phyloP scores from a whole-genome alignment of 106 monocot species.

The Dendrobium officinale region DNA sequence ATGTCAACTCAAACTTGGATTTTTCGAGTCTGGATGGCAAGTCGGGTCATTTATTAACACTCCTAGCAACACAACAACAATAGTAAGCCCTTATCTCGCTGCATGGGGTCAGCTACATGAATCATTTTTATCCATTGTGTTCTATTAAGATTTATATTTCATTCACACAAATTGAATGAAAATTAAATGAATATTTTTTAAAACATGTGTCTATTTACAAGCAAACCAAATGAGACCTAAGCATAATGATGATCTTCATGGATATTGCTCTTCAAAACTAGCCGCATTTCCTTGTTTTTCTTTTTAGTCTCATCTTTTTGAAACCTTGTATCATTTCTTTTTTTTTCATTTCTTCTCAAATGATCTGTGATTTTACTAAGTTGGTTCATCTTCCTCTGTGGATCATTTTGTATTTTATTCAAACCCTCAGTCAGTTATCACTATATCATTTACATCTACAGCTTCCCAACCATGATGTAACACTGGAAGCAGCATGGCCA shows the following conservation, averaged over 20 bases:
- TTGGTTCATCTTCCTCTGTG: neutral
- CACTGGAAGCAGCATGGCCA: slow-evolving; percentile 72
- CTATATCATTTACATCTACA: slow-evolving; percentile 14
- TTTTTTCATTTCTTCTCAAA: neutral
- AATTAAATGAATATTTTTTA: neutral
- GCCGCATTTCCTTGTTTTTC: neutral
- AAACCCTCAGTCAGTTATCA: neutral
- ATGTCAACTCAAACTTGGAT: too few species aligned
- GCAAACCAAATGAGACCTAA: neutral
- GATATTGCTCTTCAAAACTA: neutral
- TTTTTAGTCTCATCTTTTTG: neutral
- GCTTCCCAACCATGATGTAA: slow-evolving; percentile 79
- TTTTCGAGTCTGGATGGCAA: too few species aligned
- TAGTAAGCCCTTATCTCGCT: too few species aligned
- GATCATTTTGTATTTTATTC: neutral
- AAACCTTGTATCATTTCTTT: neutral
- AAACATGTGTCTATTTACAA: neutral
- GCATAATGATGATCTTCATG: slow-evolving; percentile 1
- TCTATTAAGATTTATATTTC: too few species aligned
- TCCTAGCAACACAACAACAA: too few species aligned
- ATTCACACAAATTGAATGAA: neutral
- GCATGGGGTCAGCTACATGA: too few species aligned
- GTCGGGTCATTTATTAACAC: too few species aligned
- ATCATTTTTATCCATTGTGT: too few species aligned
- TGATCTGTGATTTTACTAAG: neutral